Evolutionary conservation across 2,329 filamentous ascomycete species (phyloP).

Genomic region (Aspergillus jensenii): DNA sequence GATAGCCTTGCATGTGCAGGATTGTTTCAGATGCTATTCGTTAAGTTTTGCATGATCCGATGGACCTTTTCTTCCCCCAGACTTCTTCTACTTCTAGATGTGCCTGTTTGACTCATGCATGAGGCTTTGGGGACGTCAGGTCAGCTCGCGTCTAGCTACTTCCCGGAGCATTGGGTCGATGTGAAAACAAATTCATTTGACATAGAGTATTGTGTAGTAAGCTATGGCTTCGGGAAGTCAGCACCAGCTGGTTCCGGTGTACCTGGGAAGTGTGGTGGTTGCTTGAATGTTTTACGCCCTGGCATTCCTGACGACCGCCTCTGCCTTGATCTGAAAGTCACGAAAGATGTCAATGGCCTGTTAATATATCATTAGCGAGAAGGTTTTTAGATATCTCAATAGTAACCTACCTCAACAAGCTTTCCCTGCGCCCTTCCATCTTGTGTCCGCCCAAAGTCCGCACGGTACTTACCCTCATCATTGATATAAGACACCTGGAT

Average conservation of each 20-base stretch:
- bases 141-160: no score
- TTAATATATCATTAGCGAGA: background rate
- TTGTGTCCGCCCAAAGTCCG: background rate
- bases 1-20: no score
- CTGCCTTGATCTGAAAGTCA: background rate
- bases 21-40: no score
- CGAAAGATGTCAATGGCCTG: background rate
- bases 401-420: background rate
- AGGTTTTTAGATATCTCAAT: rapidly evolving
- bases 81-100: no score
- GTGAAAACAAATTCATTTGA: no score
- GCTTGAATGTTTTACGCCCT: background rate
- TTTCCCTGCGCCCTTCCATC: background rate
- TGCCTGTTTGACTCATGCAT: no score
- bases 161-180: rapidly evolving
- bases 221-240: no score
- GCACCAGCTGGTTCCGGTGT: no score
- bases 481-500: background rate
- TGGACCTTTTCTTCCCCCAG: no score
- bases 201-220: no score
- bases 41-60: no score
- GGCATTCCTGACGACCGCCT: background rate
- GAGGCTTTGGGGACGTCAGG: no score
- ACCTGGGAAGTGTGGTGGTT: background rate
- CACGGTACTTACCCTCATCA: background rate